phyloP scores from a whole-genome alignment of 163 green algal genomes.

The Scenedesmus sp. region DNA sequence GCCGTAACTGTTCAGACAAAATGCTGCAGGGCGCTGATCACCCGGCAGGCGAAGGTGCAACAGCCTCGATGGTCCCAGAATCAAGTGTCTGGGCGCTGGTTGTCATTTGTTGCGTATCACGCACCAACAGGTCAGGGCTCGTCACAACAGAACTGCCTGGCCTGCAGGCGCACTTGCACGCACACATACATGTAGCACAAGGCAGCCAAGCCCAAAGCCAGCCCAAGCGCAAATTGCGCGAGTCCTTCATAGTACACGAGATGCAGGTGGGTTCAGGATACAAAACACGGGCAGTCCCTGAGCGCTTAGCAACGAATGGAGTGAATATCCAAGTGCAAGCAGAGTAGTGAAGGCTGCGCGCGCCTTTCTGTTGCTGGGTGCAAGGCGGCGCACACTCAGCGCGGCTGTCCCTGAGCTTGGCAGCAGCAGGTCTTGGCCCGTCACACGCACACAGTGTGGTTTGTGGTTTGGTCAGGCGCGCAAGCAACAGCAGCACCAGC shows the following conservation, averaged over 20 bases:
- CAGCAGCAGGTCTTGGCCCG: background rate
- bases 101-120: background rate
- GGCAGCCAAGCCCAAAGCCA: background rate
- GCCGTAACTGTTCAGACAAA: background rate
- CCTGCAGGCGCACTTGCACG: background rate
- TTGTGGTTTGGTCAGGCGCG: background rate
- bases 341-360: background rate
- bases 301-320: background rate
- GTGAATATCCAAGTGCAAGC: background rate
- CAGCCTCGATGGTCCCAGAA: background rate
- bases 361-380: background rate
- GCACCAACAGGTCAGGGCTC: background rate
- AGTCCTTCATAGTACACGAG: constrained; percentile 2
- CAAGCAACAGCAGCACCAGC: background rate
- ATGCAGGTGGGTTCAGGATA: background rate
- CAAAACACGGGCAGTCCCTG: background rate
- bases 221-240: background rate
- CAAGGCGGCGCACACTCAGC: background rate
- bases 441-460: background rate
- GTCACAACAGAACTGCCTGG: background rate
- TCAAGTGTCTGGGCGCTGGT: background rate
- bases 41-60: background rate
- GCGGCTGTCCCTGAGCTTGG: background rate
- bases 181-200: constrained; percentile 10
- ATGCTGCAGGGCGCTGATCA: background rate